A percentile compares a stretch with the other conserved stretches of the same genome.
These are phyloP conservation scores for Tetraselmis striata DNA, from an alignment of 139 green algal species.

Conservation along the genomic window DNA sequence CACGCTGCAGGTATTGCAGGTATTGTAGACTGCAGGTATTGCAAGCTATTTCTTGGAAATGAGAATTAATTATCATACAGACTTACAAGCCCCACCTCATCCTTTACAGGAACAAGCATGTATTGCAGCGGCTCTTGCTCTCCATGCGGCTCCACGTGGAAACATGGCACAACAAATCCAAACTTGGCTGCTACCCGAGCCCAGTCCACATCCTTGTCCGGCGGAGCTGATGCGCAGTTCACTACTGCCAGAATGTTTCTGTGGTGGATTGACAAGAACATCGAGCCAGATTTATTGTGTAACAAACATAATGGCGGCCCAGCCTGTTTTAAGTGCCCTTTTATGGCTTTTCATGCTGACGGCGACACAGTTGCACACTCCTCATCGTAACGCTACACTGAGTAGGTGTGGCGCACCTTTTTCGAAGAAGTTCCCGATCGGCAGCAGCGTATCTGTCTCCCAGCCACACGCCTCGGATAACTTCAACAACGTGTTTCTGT, in stretches of 20 bases:
- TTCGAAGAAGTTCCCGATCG: neutral
- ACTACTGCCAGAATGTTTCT: neutral
- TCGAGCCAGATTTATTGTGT: neutral
- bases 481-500: neutral
- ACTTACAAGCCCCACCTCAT: too few species aligned
- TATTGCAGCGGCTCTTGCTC: neutral
- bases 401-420: neutral
- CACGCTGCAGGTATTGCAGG: too few species aligned
- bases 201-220: neutral
- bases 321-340: too few species aligned
- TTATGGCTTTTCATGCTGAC: too few species aligned
- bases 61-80: too few species aligned
- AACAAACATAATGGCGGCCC: too few species aligned
- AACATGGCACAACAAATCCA: neutral
- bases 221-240: neutral
- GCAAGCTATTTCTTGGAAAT: too few species aligned
- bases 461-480: neutral
- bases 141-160: neutral
- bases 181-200: neutral
- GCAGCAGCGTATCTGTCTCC: neutral
- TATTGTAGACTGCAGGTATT: too few species aligned
- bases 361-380: too few species aligned
- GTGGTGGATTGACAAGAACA: neutral
- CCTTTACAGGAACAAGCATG: neutral
- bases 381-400: too few species aligned